phyloP scores from a whole-genome alignment of 2,329 filamentous ascomycete species.

The Escovopsis sp. region DNA sequence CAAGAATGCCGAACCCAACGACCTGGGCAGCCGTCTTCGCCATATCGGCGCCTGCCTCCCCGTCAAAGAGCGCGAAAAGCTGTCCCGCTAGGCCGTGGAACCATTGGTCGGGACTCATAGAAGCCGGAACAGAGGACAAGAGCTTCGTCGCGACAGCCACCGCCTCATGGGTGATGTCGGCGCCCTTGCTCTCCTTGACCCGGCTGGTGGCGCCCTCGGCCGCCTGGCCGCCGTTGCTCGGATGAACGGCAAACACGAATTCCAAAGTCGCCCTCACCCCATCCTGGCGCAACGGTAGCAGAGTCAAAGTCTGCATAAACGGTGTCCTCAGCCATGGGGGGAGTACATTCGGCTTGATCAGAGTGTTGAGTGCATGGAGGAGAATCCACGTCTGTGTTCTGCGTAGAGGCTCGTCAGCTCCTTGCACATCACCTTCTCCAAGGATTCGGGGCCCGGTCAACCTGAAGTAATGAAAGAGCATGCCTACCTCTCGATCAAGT shows the following conservation, averaged over 20 bases:
- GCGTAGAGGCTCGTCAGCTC: conserved; percentile 2
- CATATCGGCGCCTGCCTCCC: conserved; percentile 21
- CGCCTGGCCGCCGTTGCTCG: conserved; percentile 28
- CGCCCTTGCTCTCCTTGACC: conserved; percentile 37
- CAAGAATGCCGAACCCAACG: conserved; percentile 45
- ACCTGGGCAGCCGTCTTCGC: conserved; percentile 22
- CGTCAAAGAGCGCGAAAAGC: conserved; percentile 45
- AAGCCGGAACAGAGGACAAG: conserved; percentile 42
- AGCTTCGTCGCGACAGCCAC: conserved; percentile 47
- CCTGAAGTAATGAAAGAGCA: not conserved
- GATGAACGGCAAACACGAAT: conserved; percentile 55
- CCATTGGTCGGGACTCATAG: conserved; percentile 40
- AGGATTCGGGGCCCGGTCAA: no score
- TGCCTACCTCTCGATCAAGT: conserved; percentile 33
- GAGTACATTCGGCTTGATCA: conserved; percentile 45
- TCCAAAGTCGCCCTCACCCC: conserved; percentile 55
- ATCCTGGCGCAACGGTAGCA: conserved; percentile 43
- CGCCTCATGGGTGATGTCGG: conserved; percentile 53
- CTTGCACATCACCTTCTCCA: not conserved
- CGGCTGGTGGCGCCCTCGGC: conserved; percentile 17
- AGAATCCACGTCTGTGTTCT: conserved; percentile 33
- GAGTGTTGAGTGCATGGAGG: conserved; percentile 43
- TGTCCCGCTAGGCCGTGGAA: conserved; percentile 45
- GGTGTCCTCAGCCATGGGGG: conserved; percentile 44
- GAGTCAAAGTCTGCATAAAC: conserved; percentile 41